phyloP scores from a whole-genome alignment of 768 basidiomycete species.

The Mrakia blollopis region DNA sequence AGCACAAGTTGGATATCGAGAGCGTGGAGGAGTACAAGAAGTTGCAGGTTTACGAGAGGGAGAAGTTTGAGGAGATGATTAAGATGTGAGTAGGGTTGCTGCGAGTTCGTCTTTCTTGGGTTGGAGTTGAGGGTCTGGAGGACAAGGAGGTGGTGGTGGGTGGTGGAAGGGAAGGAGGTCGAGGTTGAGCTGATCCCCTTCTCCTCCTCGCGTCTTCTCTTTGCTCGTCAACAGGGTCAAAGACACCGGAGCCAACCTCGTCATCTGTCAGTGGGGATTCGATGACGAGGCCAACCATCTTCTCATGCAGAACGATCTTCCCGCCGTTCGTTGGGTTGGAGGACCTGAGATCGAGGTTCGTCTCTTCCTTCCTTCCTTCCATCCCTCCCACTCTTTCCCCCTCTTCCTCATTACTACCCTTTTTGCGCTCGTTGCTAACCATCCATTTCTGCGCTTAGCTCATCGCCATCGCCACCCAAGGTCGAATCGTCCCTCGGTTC shows the following conservation, averaged over 20 bases:
- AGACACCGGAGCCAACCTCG: conserved; percentile 92
- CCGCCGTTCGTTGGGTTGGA: conserved; percentile 97
- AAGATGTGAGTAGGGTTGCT: conserved; percentile 48
- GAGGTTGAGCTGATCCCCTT: neutral
- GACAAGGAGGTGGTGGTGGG: neutral
- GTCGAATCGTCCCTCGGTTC: conserved; percentile 95
- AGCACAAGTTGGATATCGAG: conserved; percentile 97
- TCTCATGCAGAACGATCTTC: conserved; percentile 94
- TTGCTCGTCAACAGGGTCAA: conserved; percentile 42
- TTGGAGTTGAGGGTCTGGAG: neutral
- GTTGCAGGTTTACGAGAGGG: conserved; percentile 87
- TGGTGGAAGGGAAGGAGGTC: neutral
- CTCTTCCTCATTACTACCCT: neutral
- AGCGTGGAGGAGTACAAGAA: conserved; percentile 95
- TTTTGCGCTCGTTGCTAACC: too few relatives aligned
- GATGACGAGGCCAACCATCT: conserved; percentile 99
- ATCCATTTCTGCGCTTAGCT: conserved; percentile 51
- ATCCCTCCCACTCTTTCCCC: neutral
- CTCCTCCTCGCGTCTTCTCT: too few relatives aligned
- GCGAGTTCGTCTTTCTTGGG: too few relatives aligned
- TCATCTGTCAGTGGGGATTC: conserved; percentile 99
- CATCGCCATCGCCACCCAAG: conserved; percentile 96
- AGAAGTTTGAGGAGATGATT: conserved; percentile 97
- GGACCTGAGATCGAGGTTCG: conserved; percentile 96
- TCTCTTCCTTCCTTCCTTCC: neutral